A percentile compares a stretch with the other conserved stretches of the same genome.
phyloP scores from a whole-genome alignment of 1,139 yeast species.

The Saccharomycopsis crataegensis region DNA sequence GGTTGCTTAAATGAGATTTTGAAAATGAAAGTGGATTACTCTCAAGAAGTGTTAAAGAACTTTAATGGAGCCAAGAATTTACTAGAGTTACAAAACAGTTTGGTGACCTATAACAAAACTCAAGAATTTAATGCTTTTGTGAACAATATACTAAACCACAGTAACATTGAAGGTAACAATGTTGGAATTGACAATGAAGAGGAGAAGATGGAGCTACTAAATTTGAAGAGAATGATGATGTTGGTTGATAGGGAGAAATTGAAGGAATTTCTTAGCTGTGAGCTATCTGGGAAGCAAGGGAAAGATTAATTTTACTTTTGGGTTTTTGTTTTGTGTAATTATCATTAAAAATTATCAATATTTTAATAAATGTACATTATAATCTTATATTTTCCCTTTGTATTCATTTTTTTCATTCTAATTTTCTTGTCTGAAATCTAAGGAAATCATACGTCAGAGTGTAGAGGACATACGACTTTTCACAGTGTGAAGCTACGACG shows the following conservation, averaged over 20 bases:
- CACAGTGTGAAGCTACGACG: no score
- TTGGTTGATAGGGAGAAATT: constrained; percentile 65
- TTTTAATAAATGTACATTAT: no score
- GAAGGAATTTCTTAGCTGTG: constrained; percentile 28
- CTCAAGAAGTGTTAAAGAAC: constrained; percentile 9
- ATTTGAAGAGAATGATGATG: constrained; percentile 54
- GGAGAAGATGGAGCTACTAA: constrained; percentile 37
- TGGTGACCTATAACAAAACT: constrained; percentile 23
- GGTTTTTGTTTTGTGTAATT: no score
- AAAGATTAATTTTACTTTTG: no score
- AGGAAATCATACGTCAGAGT: no score
- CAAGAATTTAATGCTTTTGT: constrained; percentile 31
- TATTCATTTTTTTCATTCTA: no score
- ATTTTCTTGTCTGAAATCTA: no score
- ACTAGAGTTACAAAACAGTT: constrained; percentile 26
- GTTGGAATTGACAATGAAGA: neutral
- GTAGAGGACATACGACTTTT: no score
- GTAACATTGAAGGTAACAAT: constrained; percentile 4
- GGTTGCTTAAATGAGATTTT: constrained; percentile 28
- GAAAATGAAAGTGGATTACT: constrained; percentile 19
- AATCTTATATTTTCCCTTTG: no score
- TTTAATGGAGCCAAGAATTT: constrained; percentile 20
- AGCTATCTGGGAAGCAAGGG: constrained; percentile 3
- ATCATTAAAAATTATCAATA: no score
- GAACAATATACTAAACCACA: constrained; percentile 23